Base-by-base conservation (phyloP, 768 basidiomycete species). In the Russula sp. region DNA sequence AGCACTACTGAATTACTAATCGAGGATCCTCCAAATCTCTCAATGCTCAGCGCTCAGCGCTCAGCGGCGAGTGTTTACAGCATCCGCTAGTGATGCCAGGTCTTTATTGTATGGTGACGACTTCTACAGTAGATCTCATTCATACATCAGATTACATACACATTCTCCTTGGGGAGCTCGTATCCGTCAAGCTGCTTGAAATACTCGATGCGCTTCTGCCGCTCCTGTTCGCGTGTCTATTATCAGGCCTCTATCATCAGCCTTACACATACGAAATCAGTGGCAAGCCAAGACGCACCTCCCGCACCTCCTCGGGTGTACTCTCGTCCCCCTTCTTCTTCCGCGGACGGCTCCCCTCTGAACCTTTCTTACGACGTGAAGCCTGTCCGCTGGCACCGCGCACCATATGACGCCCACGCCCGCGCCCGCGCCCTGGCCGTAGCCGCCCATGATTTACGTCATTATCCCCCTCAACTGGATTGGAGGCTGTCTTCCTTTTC, bases 181-280 rank as follows among this genome's bases (percentile, higher is more conserved):
- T 69, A 69, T 26, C 60, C 60, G 3, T 69, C 68, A 9, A 69
- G 67, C 26, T 68, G 50, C 68, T 62, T 69, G 60, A 69, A 69
- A 57, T 68, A 69, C 34, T 69, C 63, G 26, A 65, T 40, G 16
- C 66, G 63, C 48, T 62, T 61, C 53, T n/a, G 18, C 8, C 63
- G 62, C n/a, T 68, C 68, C 28, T 60, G 48, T 49, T 69, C 36
- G 7, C 68, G 68, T 22, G 32, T 38, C 68, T 69, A 40, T 11
- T 16, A 51, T 22, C n/a, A 28, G 42, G 46, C 20, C 13, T n/a
- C 49, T n/a, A 22, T 26, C 49, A 24, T 55, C 24, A 40, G 20
- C 24, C 20, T 26, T 30, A 44, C 34, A 13, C 20, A 11, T 20
- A 13, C 8, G 20, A n/a, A 50, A 30, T 28, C 2, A 14, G 52